Base-by-base conservation (phyloP, 2,329 filamentous ascomycete genomes). In the Aspergillus hortae region DNA sequence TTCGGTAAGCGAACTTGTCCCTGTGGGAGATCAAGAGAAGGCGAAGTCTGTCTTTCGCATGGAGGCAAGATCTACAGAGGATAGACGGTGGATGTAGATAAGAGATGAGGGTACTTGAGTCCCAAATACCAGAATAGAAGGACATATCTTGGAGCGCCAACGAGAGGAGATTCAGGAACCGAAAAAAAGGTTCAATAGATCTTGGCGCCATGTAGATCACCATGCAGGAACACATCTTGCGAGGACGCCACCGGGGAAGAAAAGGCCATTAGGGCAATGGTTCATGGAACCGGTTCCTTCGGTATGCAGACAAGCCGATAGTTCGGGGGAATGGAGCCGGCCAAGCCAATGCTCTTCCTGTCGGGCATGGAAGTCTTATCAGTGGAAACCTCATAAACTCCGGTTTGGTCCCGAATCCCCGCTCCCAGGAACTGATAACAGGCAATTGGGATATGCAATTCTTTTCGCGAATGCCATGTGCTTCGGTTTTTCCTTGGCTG, bases 311-410 rank as follows among this genome's bases (percentile, higher is more conserved):
- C 12, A 41, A 51, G 44, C 40, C 23, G 21, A 51, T 54, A 51
- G 45, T 46, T 49, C 15, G 48, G 46, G 33, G n/a, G 19, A 41
- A 41, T 50, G 38, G 45, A 45, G 21, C 32, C n/a, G 23, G 47
- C 35, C 43, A 53, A 42, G 43, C 40, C 6, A 17, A 17, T 12
- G 41, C 27, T 43, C 27, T 51, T 30, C 52, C 52, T 54, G 52
- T 49, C 25, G 49, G 6, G 25, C 27, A 41, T 30, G 10, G 48
- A 40, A 41, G 23, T 33, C 45, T 54, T 54, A 54, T 54, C 52
- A 46, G 52, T 48, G 45, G 49, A 44, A 30, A 30, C 36, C 32
- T 41, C 36, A 51, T 51, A 19, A 48, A 41, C 50, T 46, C 48
- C 40, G n/a, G 19, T 9, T 27, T 40, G 19, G 19, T 42, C 40